Evolutionary conservation across 257 asterid genomes (phyloP), one percentile per base, ranked within the genome.

Genomic region (Solanum tarijense): DNA sequence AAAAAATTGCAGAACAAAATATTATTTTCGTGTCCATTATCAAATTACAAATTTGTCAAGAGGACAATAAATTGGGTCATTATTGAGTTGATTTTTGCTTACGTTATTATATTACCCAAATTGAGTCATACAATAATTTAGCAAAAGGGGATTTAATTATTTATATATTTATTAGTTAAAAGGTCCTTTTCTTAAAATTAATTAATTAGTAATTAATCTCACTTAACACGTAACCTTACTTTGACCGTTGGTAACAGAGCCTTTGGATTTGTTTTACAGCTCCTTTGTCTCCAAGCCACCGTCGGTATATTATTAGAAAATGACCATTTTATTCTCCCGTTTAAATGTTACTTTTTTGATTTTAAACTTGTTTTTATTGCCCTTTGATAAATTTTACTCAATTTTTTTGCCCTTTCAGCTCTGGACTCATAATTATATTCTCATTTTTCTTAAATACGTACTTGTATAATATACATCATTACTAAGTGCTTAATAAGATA

Each of bases 161-260:
- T 16, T 52, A 48, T 14, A 65, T 20, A 81, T 55, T 52, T 55
- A 55, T 55, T 55, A 58, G 90, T 88, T 93, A 55, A 89, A 82
- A 88, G 4, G 94, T 92, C 94, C 38, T 85, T 85, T 88, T 92
- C 90, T 7, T 25, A 12, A 85, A 86, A 82, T 84, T 89, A 79
- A 93, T 83, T 73, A 74, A 89, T 85, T 76, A 72, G 79, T 83
- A 12, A 62, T 86, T 76, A 83, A 83, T 84, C 11, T 35, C 65
- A 65, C 86, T 85, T 85, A 46, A n/a, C 23, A 81, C 46, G 68
- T 43, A 39, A 12, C 79, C 36, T 71, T 72, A 46, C 52, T 43
- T 35, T 86, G 91, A 85, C 91, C 92, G 88, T 91, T 89, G 65
- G 65, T 74, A 43, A 71, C 39, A 39, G 71, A 87, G 84, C 79